Evolutionary conservation across 352 stramenopile genomes (phyloP).

Genomic region (Detonula confervacea): DNA sequence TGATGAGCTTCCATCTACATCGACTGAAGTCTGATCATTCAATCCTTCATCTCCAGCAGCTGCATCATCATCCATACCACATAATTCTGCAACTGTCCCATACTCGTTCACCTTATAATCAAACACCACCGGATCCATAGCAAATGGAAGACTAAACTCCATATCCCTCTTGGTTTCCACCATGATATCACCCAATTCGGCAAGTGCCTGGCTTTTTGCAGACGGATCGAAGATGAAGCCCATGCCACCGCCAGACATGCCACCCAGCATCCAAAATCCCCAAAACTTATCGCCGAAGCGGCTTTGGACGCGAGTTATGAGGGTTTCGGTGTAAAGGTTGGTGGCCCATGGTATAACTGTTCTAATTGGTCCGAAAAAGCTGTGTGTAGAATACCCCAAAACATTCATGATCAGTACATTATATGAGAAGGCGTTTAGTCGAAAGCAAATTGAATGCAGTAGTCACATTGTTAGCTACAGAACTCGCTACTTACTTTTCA

Average conservation of each 20-base stretch:
- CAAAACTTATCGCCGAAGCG: slow-evolving; percentile 61
- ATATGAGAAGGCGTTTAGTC: no score
- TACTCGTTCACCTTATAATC: slow-evolving; percentile 67
- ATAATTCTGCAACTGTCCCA: slow-evolving; percentile 59
- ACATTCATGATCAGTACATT: not conserved
- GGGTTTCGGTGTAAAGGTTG: slow-evolving; percentile 70
- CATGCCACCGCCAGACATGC: slow-evolving; percentile 63
- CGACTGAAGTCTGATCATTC: not conserved
- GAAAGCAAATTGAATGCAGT: no score
- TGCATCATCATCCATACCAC: slow-evolving; percentile 13
- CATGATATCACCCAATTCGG: slow-evolving; percentile 64
- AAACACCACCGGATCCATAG: slow-evolving; percentile 73
- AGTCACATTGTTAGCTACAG: not conserved
- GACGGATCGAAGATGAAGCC: slow-evolving; percentile 72
- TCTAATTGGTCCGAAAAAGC: slow-evolving; percentile 65
- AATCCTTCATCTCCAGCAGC: no score
- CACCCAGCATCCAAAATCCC: slow-evolving; percentile 62
- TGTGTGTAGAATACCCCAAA: slow-evolving; percentile 4
- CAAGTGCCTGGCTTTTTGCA: slow-evolving; percentile 47
- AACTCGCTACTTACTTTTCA: slow-evolving; percentile 31
- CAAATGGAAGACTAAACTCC: slow-evolving; percentile 62
- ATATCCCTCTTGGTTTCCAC: slow-evolving; percentile 60
- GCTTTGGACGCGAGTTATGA: slow-evolving; percentile 54
- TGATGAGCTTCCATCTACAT: not conserved
- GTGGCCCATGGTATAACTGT: slow-evolving; percentile 65